Evolutionary conservation across 2,329 filamentous ascomycete genomes (phyloP).

Genomic region (Aspergillus fischeri): DNA sequence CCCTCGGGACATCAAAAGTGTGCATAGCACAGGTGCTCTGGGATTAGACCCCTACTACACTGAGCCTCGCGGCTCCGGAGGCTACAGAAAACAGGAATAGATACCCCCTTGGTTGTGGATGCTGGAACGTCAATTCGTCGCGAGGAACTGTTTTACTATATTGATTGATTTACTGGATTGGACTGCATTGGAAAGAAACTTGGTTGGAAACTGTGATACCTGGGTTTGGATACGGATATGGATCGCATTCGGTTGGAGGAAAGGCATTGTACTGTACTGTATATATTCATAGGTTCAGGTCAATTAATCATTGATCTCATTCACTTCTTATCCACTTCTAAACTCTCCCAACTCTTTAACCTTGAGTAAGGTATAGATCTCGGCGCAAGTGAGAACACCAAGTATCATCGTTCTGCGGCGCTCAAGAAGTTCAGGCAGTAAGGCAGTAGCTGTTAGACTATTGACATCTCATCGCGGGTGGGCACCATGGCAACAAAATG

Average conservation of each 20-base stretch:
- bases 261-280: not conserved
- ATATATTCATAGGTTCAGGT: not conserved
- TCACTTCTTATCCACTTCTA: not conserved
- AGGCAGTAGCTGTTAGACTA: too few species aligned
- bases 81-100: not conserved
- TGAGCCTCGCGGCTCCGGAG: not conserved
- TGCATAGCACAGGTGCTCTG: not conserved
- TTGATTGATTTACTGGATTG: not conserved
- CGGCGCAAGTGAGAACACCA: conserved; percentile 13
- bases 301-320: not conserved
- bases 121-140: not conserved
- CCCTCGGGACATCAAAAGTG: not conserved
- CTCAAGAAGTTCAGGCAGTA: too few species aligned
- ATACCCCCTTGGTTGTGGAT: not conserved
- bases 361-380: conserved; percentile 23
- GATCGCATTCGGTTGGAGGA: not conserved
- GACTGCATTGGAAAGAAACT: not conserved
- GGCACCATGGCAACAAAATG: conserved; percentile 55
- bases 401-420: too few species aligned
- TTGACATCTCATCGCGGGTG: conserved; percentile 49
- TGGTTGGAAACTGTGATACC: not conserved
- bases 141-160: not conserved
- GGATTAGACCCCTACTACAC: not conserved
- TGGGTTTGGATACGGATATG: not conserved
- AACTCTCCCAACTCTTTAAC: too few species aligned